Evolutionary conservation across 2,329 filamentous ascomycete species (phyloP).

Genomic region (Phaeosphaeriaceae sp.): DNA sequence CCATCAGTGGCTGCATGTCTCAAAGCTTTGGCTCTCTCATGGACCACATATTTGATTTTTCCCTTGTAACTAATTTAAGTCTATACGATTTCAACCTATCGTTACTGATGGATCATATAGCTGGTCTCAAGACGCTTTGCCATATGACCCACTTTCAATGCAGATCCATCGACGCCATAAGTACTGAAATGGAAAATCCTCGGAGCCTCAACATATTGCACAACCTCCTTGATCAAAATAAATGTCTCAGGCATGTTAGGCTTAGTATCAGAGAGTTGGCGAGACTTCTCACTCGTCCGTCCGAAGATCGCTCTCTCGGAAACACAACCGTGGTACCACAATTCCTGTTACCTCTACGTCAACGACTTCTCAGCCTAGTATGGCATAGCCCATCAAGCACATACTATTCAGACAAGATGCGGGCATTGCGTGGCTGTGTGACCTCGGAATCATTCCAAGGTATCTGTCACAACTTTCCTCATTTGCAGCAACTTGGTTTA

Average conservation of each 20-base stretch:
- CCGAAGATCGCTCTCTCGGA: no score
- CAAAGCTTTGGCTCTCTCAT: neutral
- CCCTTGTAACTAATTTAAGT: constrained; percentile 4
- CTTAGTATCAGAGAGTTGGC: neutral
- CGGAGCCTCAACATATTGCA: neutral
- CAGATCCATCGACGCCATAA: neutral
- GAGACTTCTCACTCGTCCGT: neutral
- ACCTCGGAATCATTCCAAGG: neutral
- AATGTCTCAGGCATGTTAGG: neutral
- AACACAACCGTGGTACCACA: neutral
- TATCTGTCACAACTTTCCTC: neutral
- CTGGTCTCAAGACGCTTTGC: neutral
- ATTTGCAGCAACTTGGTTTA: constrained; percentile 3
- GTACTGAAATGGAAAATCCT: neutral
- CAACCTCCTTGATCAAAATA: neutral
- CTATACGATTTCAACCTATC: neutral
- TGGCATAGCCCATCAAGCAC: neutral
- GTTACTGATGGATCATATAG: neutral
- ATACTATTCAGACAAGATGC: no score
- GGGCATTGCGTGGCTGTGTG: neutral
- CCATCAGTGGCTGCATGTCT: constrained; percentile 5
- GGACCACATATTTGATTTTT: constrained; percentile 2
- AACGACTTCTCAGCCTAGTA: neutral
- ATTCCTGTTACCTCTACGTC: neutral
- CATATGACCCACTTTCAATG: constrained; percentile 2